Base-by-base conservation (phyloP, 2,329 filamentous ascomycete genomes). In the Stagonosporopsis tanaceti region DNA sequence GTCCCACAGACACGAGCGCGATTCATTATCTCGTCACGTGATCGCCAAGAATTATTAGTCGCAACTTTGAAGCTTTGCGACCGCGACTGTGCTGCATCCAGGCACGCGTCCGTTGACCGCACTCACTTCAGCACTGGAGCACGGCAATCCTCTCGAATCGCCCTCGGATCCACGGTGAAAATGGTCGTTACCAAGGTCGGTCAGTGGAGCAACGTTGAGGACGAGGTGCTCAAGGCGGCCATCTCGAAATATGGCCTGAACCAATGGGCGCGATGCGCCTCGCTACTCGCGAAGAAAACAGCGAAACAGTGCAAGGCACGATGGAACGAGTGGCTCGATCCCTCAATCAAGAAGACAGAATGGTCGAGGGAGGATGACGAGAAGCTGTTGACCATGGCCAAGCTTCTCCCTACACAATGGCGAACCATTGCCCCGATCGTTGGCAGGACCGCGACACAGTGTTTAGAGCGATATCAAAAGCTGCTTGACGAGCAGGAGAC, bases 361-460 rank as follows among this genome's bases (percentile, higher is more conserved):
- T 99, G 95, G 94, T 97, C 92, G 75, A 91, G 95, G 73, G 95
- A 99, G 78, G 95, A 99, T 77, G 95, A 99, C 77, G 95, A 99
- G 82, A 97, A 96, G 81, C 84, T 99, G 59, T 80, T 99, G 70
- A 95, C 98, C 73, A 84, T 99, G 72, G 95, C 95, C 61, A 99
- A 98, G 85, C 84, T 99, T 80, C 97, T 99, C 89, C 95, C 95
- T 55, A 98, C 94, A 27, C 95, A 99, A 85, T 99, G 95, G 95
- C 90, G 95, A 72, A 98, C 95, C 45, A 98, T 99, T 73, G 94
- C 95, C 56, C 93, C 95, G 53, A 94, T 98, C 67, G 93, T 99
- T 69, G 95, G 95, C 65, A 88, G 95, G 72, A 98, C 95, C 41
- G 95, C 95, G 45, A 98, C 95, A 63, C 95, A 98, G 79, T 99